A percentile compares a stretch with the other conserved stretches of the same genome.
Conservation (phyloP, 2,329 filamentous ascomycete species). For the Orbilia oligospora region DNA sequence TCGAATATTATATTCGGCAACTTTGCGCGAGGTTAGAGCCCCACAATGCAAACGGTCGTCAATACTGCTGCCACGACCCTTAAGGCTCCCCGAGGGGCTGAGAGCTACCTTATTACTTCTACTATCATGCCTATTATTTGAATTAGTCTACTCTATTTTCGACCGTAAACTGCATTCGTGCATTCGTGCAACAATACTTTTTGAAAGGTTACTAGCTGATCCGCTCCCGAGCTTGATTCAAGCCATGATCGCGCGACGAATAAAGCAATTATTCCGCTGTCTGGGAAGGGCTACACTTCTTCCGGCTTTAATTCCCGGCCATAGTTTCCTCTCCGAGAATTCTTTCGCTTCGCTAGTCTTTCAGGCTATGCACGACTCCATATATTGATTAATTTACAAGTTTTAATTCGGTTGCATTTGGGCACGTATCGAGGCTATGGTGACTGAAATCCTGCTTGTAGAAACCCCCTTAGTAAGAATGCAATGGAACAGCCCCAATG, state of each 20-base stretch:
- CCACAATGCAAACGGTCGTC: neutral
- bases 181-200: neutral
- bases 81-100: conserved; percentile 16
- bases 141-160: conserved; percentile 3
- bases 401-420: neutral
- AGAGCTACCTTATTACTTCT: neutral
- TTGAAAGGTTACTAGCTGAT: conserved; percentile 3
- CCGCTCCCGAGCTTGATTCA: conserved; percentile 1
- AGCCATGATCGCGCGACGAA: conserved; percentile 11
- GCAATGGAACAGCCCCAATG: neutral
- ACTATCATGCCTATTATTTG: neutral
- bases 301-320: neutral
- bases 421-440: neutral
- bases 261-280: neutral
- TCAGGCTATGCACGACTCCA: conserved; percentile 7
- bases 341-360: neutral
- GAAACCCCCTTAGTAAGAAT: neutral
- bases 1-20: neutral
- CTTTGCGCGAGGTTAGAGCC: neutral
- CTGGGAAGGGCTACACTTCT: neutral
- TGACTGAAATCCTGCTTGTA: neutral
- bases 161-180: neutral
- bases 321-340: neutral
- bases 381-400: neutral
- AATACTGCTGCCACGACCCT: neutral